Evolutionary conservation across 1,139 yeast genomes (phyloP), one percentile per base, ranked within the genome.

Genomic region (Debaryomyces singareniensis): DNA sequence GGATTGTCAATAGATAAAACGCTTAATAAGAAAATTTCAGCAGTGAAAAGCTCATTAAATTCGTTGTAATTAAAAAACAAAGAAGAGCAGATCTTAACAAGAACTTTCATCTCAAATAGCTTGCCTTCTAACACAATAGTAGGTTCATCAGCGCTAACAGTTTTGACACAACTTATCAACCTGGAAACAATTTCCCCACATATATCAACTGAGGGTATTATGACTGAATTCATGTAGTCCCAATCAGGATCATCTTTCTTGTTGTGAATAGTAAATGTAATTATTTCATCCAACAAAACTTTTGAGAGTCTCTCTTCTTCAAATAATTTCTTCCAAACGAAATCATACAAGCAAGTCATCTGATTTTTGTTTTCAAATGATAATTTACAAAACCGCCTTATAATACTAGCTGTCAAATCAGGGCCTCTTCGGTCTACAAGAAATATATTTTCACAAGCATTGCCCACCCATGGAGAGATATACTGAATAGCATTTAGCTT

Each of bases 381-480:
- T 20, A 82, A 63, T 24, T 71, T 64, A 36, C 86, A 75, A 36
- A 84, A 68, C 34, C 73, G 72, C 28, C 91, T 64, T 21, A 85
- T 65, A 7, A 85, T 55, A 27, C 73, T 75, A 0, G 81, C 71
- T 3, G 79, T 71, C 33, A 73, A 62, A 31, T 74, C 80, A 1
- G 75, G 69, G 0, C 94, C 93, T 35, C 57, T 60, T 23, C 67
- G 68, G 18, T 71, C 75, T 42, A 68, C 72, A 26, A 69, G 47
- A 44, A 67, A 78, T 10, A 84, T 76, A 42, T 74, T 55, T 15
- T 65, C 66, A 45, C 78, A 74, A 16, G 84, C 61, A 43, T 85
- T 82, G 21, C 69, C 70, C n/a, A 83, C 66, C 95, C 95, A 86
- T 2, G 93, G 89, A 1, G 85, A 66, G 9, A 79, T 60, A 45